phyloP scores from a whole-genome alignment of 495 filamentous ascomycete species.

The Aeminium ludgeri region DNA sequence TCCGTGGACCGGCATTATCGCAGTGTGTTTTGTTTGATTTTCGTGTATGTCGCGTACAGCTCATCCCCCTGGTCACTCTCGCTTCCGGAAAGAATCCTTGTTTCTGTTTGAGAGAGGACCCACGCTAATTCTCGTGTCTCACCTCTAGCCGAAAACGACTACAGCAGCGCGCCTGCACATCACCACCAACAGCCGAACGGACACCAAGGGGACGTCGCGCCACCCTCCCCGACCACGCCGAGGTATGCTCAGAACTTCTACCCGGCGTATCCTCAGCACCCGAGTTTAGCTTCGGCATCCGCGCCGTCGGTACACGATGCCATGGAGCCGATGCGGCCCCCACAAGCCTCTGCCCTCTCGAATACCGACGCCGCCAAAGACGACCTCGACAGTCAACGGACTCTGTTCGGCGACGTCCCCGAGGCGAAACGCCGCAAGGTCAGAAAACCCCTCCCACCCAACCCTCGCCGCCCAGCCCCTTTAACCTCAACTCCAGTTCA shows the following conservation, averaged over 20 bases:
- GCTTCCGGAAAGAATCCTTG: constrained; percentile 9
- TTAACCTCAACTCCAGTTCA: constrained; percentile 34
- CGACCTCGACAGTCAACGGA: constrained; percentile 31
- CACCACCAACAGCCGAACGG: constrained; percentile 37
- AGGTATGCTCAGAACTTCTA: constrained; percentile 71
- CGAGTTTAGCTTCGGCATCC: constrained; percentile 35
- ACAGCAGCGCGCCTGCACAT: constrained; percentile 41
- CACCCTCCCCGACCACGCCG: constrained; percentile 33
- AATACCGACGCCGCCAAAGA: constrained; percentile 20
- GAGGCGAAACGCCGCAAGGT: constrained; percentile 70
- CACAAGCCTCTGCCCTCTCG: constrained; percentile 28
- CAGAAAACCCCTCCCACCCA: too few species aligned
- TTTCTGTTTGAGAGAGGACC: background rate
- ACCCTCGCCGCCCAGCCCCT: too few species aligned
- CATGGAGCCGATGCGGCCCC: constrained; percentile 36
- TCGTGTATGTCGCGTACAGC: constrained; percentile 7
- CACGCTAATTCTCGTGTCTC: constrained; percentile 22
- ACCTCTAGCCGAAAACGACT: constrained; percentile 35
- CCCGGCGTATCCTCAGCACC: constrained; percentile 47
- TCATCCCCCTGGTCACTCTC: constrained; percentile 12
- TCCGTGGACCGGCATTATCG: background rate
- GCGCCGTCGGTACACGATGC: constrained; percentile 56
- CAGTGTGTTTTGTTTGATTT: constrained; percentile 1
- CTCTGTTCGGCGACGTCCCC: constrained; percentile 71
- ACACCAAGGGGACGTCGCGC: constrained; percentile 17